Evolutionary conservation across 2,329 filamentous ascomycete species (phyloP).

Genomic region (Aspergillus nomiae): DNA sequence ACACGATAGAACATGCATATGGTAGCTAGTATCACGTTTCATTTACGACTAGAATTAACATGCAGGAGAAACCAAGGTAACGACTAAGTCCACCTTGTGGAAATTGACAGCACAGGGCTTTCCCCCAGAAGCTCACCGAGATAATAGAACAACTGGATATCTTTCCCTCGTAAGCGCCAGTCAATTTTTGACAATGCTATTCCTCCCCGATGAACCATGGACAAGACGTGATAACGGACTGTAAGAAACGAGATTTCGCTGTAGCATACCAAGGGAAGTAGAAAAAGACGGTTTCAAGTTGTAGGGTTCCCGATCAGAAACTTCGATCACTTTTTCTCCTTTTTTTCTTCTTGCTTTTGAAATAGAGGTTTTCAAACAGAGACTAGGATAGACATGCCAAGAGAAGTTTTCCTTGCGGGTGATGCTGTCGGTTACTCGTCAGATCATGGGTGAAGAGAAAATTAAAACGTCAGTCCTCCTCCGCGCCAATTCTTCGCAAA

Average conservation of each 20-base stretch:
- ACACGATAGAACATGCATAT: slow-evolving; percentile 18
- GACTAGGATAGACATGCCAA: slow-evolving; percentile 45
- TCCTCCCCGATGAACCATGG: slow-evolving; percentile 37
- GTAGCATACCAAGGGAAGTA: slow-evolving; percentile 31
- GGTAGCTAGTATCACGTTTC: slow-evolving; percentile 38
- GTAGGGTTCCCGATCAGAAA: slow-evolving; percentile 29
- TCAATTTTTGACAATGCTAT: slow-evolving; percentile 56
- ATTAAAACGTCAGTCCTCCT: slow-evolving; percentile 19
- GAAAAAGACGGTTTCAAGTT: slow-evolving; percentile 29
- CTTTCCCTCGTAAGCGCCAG: slow-evolving; percentile 99
- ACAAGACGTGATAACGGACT: slow-evolving; percentile 30
- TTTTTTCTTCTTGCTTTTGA: slow-evolving; percentile 35
- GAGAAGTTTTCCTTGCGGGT: slow-evolving; percentile 25
- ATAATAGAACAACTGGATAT: slow-evolving; percentile 66
- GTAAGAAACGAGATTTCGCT: slow-evolving; percentile 21
- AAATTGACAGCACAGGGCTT: slow-evolving; percentile 87
- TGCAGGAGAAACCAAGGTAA: slow-evolving; percentile 63
- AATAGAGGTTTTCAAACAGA: slow-evolving; percentile 32
- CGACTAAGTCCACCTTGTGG: slow-evolving; percentile 84
- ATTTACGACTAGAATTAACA: slow-evolving; percentile 41
- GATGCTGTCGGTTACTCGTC: slow-evolving; percentile 6
- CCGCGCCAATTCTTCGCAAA: slow-evolving; percentile 25
- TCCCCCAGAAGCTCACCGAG: slow-evolving; percentile 67
- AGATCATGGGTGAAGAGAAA: slow-evolving; percentile 3
- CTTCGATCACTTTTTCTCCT: slow-evolving; percentile 34